phyloP scores from a whole-genome alignment of 192 early-diverging fungal genomes.

The Fimicolochytrium jonesii region DNA sequence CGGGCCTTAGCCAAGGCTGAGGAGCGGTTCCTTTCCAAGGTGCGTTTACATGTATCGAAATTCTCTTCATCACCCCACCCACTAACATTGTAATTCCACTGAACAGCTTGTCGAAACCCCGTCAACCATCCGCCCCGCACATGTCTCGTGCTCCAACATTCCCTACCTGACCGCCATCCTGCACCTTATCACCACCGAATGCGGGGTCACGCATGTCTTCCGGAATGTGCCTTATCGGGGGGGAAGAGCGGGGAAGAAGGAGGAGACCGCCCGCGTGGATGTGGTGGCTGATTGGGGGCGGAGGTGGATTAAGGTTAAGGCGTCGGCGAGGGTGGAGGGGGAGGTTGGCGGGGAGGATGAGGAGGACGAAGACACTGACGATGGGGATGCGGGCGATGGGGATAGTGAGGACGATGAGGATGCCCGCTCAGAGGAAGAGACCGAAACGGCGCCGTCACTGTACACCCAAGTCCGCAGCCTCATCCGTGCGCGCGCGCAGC shows the following conservation, averaged over 20 bases:
- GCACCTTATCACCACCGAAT: constrained; percentile 7
- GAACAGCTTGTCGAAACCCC: constrained; percentile 9
- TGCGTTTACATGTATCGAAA: not conserved
- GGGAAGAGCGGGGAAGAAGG: not conserved
- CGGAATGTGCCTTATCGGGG: not conserved
- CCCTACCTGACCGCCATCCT: constrained; percentile 32
- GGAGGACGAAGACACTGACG: constrained; percentile 16
- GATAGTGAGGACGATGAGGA: constrained; percentile 14
- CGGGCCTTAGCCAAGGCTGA: constrained; percentile 12
- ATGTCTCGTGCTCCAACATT: constrained; percentile 37
- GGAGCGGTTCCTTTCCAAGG: constrained; percentile 18
- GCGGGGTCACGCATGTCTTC: constrained; percentile 22
- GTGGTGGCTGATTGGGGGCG: constrained; percentile 25
- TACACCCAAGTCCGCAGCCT: constrained; percentile 30
- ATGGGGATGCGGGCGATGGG: constrained; percentile 7
- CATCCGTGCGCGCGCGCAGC: constrained; percentile 33
- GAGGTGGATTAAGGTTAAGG: constrained; percentile 47
- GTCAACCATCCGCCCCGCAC: constrained; percentile 3
- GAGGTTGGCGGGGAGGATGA: constrained; percentile 24
- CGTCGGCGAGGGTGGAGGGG: constrained; percentile 24
- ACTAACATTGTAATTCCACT: not conserved
- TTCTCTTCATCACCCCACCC: not conserved
- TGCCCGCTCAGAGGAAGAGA: not conserved
- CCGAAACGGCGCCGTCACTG: constrained; percentile 12
- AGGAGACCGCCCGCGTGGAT: constrained; percentile 31